Evolutionary conservation across 176 grass and related monocot genomes (phyloP), one percentile per base, ranked within the genome.

Genomic region (Raddia guianensis): DNA sequence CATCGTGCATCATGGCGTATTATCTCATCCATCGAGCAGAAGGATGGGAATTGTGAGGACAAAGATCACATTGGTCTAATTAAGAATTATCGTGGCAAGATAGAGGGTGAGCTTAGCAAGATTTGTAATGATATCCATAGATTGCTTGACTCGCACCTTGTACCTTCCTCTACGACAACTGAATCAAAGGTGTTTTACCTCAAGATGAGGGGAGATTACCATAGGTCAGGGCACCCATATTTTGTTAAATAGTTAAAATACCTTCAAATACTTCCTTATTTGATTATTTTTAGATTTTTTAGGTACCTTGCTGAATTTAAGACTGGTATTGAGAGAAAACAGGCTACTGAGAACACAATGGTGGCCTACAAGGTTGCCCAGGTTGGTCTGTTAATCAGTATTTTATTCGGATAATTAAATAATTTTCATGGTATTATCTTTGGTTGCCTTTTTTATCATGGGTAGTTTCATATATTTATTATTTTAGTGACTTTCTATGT

Each of bases 41-140:
- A 58, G n/a, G 55, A 58, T 18, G 55, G 20, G n/a, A 58, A 18
- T n/a, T n/a, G 18, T 58, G 55, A 32, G 45, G 60, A 48, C 8
- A 60, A 64, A 5, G 11, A 64, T 64, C 61, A 37, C 1, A 12
- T 64, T 64, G 13, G 32, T 64, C 27, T 37, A 32, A 64, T 37
- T 5, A 64, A 64, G 61, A 13, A 64, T 6, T 64, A 37, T 7
- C 61, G 33, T 64, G 61, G 61, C 33, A 35, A 64, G 61, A 64
- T 64, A 35, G 61, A 64, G 61, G 27, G 27, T 37, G 61, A 64
- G 61, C 61, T 64, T 6, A 64, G 61, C 61, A 64, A 64, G 32
- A 20, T 64, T 12, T 64, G 61, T 64, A 32, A 64, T 0, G 61
- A 32, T 8, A 14, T 37, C 61, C 61, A 35, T 12, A 64, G 37